A percentile compares a stretch with the other conserved stretches of the same genome.
These are phyloP conservation scores for Akanthomyces uredinophilus DNA, from an alignment of 2,329 filamentous ascomycete genomes.

Conservation along the genomic window DNA sequence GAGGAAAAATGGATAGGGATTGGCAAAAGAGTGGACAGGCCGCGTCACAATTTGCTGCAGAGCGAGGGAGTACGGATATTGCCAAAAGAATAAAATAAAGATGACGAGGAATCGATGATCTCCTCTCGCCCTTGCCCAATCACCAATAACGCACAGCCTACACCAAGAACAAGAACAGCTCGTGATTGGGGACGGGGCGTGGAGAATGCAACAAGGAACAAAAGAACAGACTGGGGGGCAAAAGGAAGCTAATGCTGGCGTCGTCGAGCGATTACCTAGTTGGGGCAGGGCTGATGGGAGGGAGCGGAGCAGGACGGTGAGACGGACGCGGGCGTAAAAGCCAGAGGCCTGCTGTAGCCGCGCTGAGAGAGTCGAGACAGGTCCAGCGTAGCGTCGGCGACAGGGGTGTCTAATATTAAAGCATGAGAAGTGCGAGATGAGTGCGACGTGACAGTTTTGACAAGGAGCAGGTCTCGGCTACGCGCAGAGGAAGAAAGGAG, in stretches of 20 bases:
- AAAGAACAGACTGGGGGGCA: neutral
- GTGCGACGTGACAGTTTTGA: neutral
- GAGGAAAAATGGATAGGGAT: neutral
- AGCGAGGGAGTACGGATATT: neutral
- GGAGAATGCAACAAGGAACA: neutral
- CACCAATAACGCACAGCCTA: neutral
- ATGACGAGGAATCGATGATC: neutral
- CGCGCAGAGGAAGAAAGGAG: neutral
- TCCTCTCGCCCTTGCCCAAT: neutral
- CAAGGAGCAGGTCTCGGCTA: neutral
- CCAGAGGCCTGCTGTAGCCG: neutral
- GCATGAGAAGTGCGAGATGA: neutral
- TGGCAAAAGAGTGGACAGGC: neutral
- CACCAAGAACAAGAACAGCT: too few relatives aligned
- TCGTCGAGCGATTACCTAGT: conserved; percentile 1
- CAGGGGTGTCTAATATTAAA: neutral
- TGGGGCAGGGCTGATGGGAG: neutral
- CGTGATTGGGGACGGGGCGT: neutral
- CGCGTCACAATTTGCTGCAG: neutral
- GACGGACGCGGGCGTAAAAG: neutral
- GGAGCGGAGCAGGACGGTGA: neutral
- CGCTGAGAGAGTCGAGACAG: neutral
- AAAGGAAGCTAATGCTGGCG: conserved; percentile 1
- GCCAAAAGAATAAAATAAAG: neutral
- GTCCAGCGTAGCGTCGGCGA: neutral